A percentile compares a stretch with the other conserved stretches of the same genome.
Evolutionary conservation across 345 rosid species (phyloP).

Genomic region (Eutrema japonicum): DNA sequence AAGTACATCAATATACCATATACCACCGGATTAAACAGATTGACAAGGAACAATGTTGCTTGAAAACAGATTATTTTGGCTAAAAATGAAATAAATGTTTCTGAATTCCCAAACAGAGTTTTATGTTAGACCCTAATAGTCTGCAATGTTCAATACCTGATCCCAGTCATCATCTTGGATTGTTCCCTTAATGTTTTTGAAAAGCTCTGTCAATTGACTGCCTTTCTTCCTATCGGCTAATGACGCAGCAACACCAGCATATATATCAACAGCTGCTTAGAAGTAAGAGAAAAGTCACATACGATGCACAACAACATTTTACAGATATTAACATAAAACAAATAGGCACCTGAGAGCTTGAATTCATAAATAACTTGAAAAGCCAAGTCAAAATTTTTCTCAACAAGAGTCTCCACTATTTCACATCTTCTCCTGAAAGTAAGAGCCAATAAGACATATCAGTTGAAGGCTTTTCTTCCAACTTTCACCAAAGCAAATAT

Average conservation of each 20-base stretch:
- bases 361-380: constrained; percentile 87
- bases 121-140: constrained; percentile 1
- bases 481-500: constrained; percentile 15
- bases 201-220: constrained; percentile 85
- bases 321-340: neutral
- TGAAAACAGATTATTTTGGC: constrained; percentile 7
- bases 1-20: neutral
- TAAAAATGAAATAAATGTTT: neutral
- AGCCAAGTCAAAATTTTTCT: constrained; percentile 94
- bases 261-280: constrained; percentile 85
- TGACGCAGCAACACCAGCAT: constrained; percentile 96
- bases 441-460: constrained; percentile 38
- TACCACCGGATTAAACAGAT: neutral
- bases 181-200: constrained; percentile 91
- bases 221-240: constrained; percentile 94
- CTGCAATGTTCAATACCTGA: constrained; percentile 61
- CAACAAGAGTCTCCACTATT: constrained; percentile 87
- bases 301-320: constrained; percentile 10
- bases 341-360: constrained; percentile 76
- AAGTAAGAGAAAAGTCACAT: constrained; percentile 31
- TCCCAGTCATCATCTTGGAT: constrained; percentile 96
- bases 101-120: neutral
- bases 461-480: constrained; percentile 22
- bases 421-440: constrained; percentile 80
- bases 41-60: neutral